Evolutionary conservation across 1,139 yeast species (phyloP), one percentile per base, ranked within the genome.

Genomic region (Nadsonia commutata): DNA sequence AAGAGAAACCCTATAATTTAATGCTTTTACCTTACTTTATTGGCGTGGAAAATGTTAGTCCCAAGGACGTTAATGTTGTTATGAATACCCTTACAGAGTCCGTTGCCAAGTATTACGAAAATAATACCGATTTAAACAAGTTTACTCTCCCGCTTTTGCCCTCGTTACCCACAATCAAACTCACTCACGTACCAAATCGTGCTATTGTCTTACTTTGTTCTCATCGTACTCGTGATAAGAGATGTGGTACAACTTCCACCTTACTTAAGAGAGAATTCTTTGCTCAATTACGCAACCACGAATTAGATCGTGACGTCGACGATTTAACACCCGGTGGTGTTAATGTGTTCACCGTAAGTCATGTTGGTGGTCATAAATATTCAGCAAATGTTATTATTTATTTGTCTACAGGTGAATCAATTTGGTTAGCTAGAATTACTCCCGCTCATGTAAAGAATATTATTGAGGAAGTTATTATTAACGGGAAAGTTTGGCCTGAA

Each of bases 161-260:
- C 20, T 4, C 38, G 39, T 16, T n/a, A 9, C 7, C 18, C 37
- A 17, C 31, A 41, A 18, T 36, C 43, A 21, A 33, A 39, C 9
- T 22, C 19, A 18, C 33, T 45, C 16, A 31, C 22, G 23, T 43
- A 46, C 18, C 20, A 11, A 72, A 72, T 49, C 63, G 65, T 43
- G 71, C 90, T 1, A 78, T 73, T 54, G 66, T 90, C 3, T 71
- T 90, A 45, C 61, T 90, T 40, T 90, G 98, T 55, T 86, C 96
- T 1, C 98, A 90, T 60, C 68, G 71, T 42, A 84, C 94, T 3
- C 76, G 97, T 59, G 98, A 90, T 59, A 88, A 85, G 59, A 70
- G 93, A 48, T 90, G 98, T 63, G 97, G 95, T 31, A 66, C 85
- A 39, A 84, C 96, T 1, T 97, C 97, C 0, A 96, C 96, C n/a